Conservation (phyloP, 805 yeast genomes). For the Metschnikowia picachoensis region DNA sequence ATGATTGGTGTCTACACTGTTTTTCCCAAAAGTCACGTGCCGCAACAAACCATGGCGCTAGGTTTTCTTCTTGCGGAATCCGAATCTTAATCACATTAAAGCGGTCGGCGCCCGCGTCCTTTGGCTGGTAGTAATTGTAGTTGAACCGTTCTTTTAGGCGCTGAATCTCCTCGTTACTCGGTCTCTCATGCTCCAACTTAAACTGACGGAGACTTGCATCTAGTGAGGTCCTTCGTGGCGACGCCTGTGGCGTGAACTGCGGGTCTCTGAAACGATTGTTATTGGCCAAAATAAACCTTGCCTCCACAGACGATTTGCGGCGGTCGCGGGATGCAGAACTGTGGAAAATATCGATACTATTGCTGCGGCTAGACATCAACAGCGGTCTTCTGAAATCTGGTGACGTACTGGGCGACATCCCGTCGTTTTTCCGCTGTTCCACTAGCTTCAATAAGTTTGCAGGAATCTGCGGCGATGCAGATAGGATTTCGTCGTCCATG, state of each 20-base stretch:
- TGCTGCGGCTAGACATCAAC: slow-evolving; percentile 15
- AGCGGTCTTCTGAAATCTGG: slow-evolving; percentile 21
- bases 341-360: slow-evolving; percentile 19
- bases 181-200: slow-evolving; percentile 9
- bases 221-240: slow-evolving; percentile 14
- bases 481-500: slow-evolving; percentile 42
- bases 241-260: slow-evolving; percentile 6
- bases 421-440: slow-evolving; percentile 36
- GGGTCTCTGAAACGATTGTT: slow-evolving; percentile 21
- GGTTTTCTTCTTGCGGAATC: slow-evolving; percentile 56
- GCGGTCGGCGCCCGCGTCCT: slow-evolving; percentile 32
- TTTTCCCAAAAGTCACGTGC: slow-evolving; percentile 68
- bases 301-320: slow-evolving; percentile 29
- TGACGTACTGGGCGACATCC: slow-evolving; percentile 29
- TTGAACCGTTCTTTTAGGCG: slow-evolving; percentile 22
- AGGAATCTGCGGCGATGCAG: slow-evolving; percentile 70
- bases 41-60: slow-evolving; percentile 74
- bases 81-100: slow-evolving; percentile 40
- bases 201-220: slow-evolving; percentile 15
- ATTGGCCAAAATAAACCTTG: slow-evolving; percentile 24
- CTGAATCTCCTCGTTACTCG: slow-evolving; percentile 12
- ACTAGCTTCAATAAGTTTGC: slow-evolving; percentile 53
- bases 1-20: background rate
- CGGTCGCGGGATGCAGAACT: slow-evolving; percentile 9
- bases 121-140: slow-evolving; percentile 41